Evolutionary conservation across 495 filamentous ascomycete genomes (phyloP).

Genomic region (Penicillium coffeae): DNA sequence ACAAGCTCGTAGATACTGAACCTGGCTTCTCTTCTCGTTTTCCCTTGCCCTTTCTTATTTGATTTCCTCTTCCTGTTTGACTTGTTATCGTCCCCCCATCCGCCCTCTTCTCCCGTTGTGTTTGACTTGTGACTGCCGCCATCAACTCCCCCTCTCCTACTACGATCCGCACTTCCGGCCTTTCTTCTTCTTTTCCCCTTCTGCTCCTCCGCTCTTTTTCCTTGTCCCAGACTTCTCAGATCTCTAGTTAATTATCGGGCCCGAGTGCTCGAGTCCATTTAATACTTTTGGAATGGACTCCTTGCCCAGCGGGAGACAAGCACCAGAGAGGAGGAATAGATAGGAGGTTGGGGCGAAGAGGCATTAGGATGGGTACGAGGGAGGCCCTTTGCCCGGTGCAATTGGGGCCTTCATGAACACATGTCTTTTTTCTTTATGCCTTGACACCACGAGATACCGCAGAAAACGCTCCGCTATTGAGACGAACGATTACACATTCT

Average conservation of each 20-base stretch:
- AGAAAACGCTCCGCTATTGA: constrained; percentile 31
- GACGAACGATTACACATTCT: constrained; percentile 22
- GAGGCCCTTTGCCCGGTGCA: constrained; percentile 16
- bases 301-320: constrained; percentile 3
- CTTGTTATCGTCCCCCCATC: constrained; percentile 7
- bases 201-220: constrained; percentile 8
- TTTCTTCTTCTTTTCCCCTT: constrained; percentile 14
- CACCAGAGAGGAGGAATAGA: constrained; percentile 3
- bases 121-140: constrained; percentile 21
- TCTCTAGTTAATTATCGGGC: constrained; percentile 2
- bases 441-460: constrained; percentile 29
- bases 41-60: constrained; percentile 13
- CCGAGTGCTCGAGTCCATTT: constrained; percentile 5
- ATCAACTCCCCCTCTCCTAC: not conserved
- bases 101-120: constrained; percentile 5
- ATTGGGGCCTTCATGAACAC: constrained; percentile 22
- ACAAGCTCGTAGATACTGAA: constrained; percentile 24
- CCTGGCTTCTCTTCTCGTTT: constrained; percentile 11
- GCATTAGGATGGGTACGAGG: constrained; percentile 4
- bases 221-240: constrained; percentile 10
- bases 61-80: constrained; percentile 15
- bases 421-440: constrained; percentile 28
- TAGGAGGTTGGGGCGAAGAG: constrained; percentile 6
- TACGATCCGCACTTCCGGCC: constrained; percentile 15
- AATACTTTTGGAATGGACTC: constrained; percentile 7